Evolutionary conservation across 1,139 yeast genomes (phyloP).

Genomic region (Magnusiomyces ingens): DNA sequence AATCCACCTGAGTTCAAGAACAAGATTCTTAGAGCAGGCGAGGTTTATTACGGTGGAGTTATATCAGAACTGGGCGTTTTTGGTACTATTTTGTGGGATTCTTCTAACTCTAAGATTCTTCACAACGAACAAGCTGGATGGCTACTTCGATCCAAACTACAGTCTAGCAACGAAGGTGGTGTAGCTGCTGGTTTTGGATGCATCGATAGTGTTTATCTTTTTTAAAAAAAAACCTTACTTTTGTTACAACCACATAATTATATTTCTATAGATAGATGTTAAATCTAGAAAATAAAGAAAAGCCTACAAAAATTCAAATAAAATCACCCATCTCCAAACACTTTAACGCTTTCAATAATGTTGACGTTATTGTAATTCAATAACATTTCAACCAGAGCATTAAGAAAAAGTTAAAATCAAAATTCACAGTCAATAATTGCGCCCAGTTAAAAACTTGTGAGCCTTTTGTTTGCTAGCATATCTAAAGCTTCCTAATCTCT

Average conservation of each 20-base stretch:
- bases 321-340: too few species aligned
- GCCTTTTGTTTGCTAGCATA: constrained; percentile 12
- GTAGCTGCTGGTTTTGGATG: constrained; percentile 99
- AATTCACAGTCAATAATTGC: background rate
- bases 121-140: constrained; percentile 70
- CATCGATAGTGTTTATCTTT: constrained; percentile 61
- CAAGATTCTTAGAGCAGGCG: constrained; percentile 61
- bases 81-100: constrained; percentile 75
- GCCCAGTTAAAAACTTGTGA: constrained; percentile 10
- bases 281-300: background rate
- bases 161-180: constrained; percentile 90
- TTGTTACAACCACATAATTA: background rate
- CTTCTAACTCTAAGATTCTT: constrained; percentile 45
- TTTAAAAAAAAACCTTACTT: constrained; percentile 10
- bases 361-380: too few species aligned
- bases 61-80: constrained; percentile 88
- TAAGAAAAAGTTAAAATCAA: too few species aligned
- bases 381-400: too few species aligned
- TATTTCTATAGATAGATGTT: background rate
- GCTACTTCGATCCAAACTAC: constrained; percentile 80
- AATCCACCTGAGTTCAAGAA: constrained; percentile 64
- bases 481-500: constrained; percentile 12
- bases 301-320: background rate
- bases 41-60: constrained; percentile 57
- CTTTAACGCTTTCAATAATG: too few species aligned